A percentile compares a stretch with the other conserved stretches of the same genome.
phyloP scores from a whole-genome alignment of 192 early-diverging fungal genomes.

The Coemansia sp. region DNA sequence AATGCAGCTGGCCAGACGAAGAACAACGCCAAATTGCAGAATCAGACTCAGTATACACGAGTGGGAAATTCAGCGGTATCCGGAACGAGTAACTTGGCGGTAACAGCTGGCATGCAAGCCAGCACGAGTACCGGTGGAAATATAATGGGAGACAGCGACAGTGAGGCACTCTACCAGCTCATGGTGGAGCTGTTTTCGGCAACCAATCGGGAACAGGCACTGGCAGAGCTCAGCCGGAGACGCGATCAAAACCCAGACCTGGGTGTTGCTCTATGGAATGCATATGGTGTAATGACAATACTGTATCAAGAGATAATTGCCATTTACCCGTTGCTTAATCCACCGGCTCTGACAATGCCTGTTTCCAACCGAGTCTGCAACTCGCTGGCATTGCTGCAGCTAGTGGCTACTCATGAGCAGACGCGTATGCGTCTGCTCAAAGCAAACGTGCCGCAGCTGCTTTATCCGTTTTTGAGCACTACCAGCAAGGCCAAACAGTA shows the following conservation, averaged over 20 bases:
- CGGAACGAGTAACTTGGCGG: not conserved
- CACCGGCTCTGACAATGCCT: conserved; percentile 80
- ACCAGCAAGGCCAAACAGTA: conserved; percentile 92
- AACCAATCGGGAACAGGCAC: conserved; percentile 77
- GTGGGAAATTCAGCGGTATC: conserved; percentile 7
- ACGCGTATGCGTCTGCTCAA: conserved; percentile 66
- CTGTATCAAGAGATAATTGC: conserved; percentile 93
- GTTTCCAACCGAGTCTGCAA: conserved; percentile 96
- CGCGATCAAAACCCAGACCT: conserved; percentile 94
- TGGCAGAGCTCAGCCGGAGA: conserved; percentile 90
- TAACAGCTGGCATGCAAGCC: not conserved
- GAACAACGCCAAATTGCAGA: conserved; percentile 38
- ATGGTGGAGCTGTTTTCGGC: conserved; percentile 84
- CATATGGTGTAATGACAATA: conserved; percentile 93
- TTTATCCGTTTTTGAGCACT: conserved; percentile 98
- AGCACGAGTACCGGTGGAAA: conserved; percentile 5
- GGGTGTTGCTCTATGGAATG: conserved; percentile 96
- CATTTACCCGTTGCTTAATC: conserved; percentile 89
- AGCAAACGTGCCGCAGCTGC: conserved; percentile 93
- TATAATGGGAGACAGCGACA: conserved; percentile 52
- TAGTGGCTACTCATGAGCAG: conserved; percentile 91
- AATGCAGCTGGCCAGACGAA: conserved; percentile 23
- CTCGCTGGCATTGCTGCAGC: conserved; percentile 91
- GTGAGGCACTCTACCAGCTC: conserved; percentile 78
- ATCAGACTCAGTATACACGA: conserved; percentile 35